Evolutionary conservation across 768 basidiomycete genomes (phyloP).

Genomic region (Boletus reticulatus): DNA sequence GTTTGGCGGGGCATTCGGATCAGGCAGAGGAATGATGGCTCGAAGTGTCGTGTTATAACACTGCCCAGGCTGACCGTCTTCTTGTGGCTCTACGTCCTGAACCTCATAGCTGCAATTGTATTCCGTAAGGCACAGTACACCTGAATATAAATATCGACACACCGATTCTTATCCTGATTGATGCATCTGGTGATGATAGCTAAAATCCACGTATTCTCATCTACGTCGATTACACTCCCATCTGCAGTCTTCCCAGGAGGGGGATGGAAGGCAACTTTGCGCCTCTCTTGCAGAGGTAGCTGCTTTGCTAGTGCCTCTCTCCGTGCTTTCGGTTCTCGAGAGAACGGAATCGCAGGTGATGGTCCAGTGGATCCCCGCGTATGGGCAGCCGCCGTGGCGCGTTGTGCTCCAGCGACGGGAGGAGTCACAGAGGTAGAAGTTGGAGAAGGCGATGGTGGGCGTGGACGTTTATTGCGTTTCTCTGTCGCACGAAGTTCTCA

Average conservation of each 20-base stretch:
- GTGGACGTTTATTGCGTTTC: conserved; percentile 75
- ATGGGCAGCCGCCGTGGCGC: conserved; percentile 8
- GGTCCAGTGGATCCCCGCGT: conserved; percentile 61
- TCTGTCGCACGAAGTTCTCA: conserved; percentile 36
- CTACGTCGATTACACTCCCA: conserved; percentile 50
- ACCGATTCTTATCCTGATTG: conserved; percentile 72
- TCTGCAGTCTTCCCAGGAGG: conserved; percentile 51
- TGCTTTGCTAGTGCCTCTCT: conserved; percentile 61
- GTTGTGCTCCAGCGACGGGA: conserved; percentile 20
- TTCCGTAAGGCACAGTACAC: background rate
- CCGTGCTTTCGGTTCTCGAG: conserved; percentile 66
- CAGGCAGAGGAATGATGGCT: conserved; percentile 78
- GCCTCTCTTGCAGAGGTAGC: conserved; percentile 65
- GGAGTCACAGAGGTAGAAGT: conserved; percentile 44
- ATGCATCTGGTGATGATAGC: conserved; percentile 72
- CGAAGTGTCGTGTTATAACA: conserved; percentile 68
- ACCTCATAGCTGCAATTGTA: conserved; percentile 66
- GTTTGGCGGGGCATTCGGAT: conserved; percentile 55
- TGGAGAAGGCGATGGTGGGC: conserved; percentile 65
- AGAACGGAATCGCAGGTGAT: conserved; percentile 45
- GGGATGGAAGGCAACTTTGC: conserved; percentile 82
- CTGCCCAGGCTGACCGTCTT: conserved; percentile 71
- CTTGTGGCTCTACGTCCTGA: conserved; percentile 81
- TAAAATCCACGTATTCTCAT: conserved; percentile 69
- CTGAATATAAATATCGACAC: conserved; percentile 7